phyloP scores from a whole-genome alignment of 768 basidiomycete genomes.

The Kwoniella dendrophila region DNA sequence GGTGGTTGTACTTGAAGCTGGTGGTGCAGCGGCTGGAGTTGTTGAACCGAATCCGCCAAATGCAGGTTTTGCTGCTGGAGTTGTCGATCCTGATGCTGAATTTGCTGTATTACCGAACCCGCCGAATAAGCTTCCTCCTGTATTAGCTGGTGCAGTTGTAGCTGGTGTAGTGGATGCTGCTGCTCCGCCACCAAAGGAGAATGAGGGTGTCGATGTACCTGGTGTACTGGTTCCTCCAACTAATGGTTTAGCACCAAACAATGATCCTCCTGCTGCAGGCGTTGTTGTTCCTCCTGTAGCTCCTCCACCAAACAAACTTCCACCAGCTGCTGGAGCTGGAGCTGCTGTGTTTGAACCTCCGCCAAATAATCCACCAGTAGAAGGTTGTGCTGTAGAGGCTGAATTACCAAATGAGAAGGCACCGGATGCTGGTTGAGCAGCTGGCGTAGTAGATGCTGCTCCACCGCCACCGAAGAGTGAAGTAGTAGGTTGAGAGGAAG shows the following conservation, averaged over 20 bases:
- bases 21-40: conserved; percentile 39
- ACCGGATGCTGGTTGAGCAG: conserved; percentile 16
- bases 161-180: conserved; percentile 13
- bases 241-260: conserved; percentile 25
- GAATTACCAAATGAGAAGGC: conserved; percentile 26
- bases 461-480: conserved; percentile 23
- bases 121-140: conserved; percentile 33
- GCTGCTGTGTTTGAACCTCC: conserved; percentile 1
- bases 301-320: conserved; percentile 27
- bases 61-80: conserved; percentile 41
- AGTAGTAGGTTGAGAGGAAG: conserved; percentile 11
- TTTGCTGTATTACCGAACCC: conserved; percentile 25
- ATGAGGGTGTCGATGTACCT: conserved; percentile 16
- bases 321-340: conserved; percentile 9
- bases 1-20: conserved; percentile 16
- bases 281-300: conserved; percentile 12
- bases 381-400: conserved; percentile 12
- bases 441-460: background rate
- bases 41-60: conserved; percentile 44
- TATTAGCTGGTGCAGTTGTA: conserved; percentile 16
- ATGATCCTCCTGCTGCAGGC: conserved; percentile 13
- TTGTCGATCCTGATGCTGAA: conserved; percentile 32
- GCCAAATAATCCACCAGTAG: conserved; percentile 24
- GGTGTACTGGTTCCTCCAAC: conserved; percentile 6
- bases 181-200: conserved; percentile 22